phyloP scores from a whole-genome alignment of 805 yeast genomes.

The Candida yuanshanica region DNA sequence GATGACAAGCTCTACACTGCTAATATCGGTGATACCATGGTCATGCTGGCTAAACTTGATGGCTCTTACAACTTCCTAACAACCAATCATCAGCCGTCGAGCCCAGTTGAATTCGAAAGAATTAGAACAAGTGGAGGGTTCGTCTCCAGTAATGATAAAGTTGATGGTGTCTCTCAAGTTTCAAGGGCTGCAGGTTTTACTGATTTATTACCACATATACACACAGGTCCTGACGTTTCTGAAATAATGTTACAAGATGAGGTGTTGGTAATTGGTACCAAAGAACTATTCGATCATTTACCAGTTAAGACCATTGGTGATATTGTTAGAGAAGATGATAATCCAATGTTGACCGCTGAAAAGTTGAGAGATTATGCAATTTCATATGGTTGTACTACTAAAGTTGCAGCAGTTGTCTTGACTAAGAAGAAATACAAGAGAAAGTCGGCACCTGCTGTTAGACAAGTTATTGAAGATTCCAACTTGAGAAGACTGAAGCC shows the following conservation, averaged over 20 bases:
- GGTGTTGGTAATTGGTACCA: slow-evolving; percentile 77
- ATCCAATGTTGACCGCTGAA: slow-evolving; percentile 89
- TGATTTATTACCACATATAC: slow-evolving; percentile 79
- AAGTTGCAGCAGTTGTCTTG: slow-evolving; percentile 74
- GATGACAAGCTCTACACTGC: slow-evolving; percentile 72
- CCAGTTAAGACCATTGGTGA: slow-evolving; percentile 86
- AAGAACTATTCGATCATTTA: slow-evolving; percentile 79
- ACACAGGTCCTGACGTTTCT: slow-evolving; percentile 78
- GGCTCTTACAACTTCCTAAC: slow-evolving; percentile 77
- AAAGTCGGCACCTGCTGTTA: slow-evolving; percentile 29
- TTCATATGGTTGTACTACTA: slow-evolving; percentile 81
- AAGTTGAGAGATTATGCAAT: slow-evolving; percentile 90
- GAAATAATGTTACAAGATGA: slow-evolving; percentile 68
- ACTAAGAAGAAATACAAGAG: slow-evolving; percentile 50
- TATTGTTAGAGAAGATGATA: slow-evolving; percentile 72
- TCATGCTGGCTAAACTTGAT: slow-evolving; percentile 68
- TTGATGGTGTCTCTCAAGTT: slow-evolving; percentile 77
- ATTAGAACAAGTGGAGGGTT: slow-evolving; percentile 89
- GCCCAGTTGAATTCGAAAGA: slow-evolving; percentile 70
- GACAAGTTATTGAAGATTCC: slow-evolving; percentile 66
- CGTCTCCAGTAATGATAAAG: slow-evolving; percentile 76
- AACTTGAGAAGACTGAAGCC: slow-evolving; percentile 76
- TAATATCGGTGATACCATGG: slow-evolving; percentile 87
- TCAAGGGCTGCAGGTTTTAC: slow-evolving; percentile 92
- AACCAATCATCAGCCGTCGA: slow-evolving; percentile 79